Base-by-base conservation (phyloP, 1,139 yeast species). In the Yamadazyma aaseri region DNA sequence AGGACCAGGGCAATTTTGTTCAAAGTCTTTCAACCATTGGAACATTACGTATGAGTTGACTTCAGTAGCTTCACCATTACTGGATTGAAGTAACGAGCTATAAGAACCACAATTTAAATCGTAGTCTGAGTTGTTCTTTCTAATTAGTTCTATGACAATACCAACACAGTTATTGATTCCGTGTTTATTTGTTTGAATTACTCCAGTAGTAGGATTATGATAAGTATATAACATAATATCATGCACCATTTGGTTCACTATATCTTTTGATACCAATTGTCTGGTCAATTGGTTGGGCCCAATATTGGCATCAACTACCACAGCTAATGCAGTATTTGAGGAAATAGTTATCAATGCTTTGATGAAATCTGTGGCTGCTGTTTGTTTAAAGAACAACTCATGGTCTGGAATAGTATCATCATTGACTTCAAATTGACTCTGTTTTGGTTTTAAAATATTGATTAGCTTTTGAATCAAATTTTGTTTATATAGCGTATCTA, bases 311-410 rank as follows among this genome's bases (percentile, higher is more conserved):
- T 70, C 76, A 14, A 67, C 49, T 1, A 67, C 71, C 4, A 68
- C 71, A 0, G 76, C 74, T 38, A 68, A 53, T 4, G 73, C 72
- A 3, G 74, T 65, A 42, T 70, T 71, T n/a, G 96, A 96, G 20
- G 96, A 86, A 27, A 94, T 86, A 2, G 97, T 84, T 20, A 92
- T 86, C 52, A 94, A 76, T 0, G 97, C 97, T 55, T 92, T 94
- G 36, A 92, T 63, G 52, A 92, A 92, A 55, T 92, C 99, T 8
- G 97, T 95, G 2, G 96, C 95, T 0, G 97, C 95, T 3, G 95
- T 82, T 58, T 92, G 97, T 33, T 79, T 79, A 39, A 92, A 78
- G 23, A 83, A 71, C 26, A 57, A 45, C 32, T 49, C 51, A 28
- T 58, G 60, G 34, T 63, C 57, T 1, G 72, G 63, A 22, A 65